These are phyloP conservation scores for Eucalyptus tenuipes DNA, from an alignment of 345 rosid genomes.

Conservation along the genomic window DNA sequence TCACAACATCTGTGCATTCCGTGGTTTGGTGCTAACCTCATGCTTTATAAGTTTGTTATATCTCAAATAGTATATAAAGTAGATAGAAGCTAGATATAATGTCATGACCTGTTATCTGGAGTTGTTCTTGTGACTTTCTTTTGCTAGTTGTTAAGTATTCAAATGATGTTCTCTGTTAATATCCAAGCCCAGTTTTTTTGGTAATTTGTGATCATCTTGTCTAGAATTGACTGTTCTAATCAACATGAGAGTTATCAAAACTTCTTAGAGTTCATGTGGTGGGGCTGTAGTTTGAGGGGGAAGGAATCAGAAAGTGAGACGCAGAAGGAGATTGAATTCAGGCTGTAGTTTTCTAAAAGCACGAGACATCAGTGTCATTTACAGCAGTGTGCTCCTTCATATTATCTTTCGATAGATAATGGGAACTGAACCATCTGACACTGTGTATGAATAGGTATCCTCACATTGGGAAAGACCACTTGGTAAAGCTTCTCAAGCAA, in stretches of 20 bases:
- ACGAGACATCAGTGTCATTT: neutral
- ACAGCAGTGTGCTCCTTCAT: neutral
- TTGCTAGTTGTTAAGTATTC: neutral
- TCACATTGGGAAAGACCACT: conserved; percentile 75
- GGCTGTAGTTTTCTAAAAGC: neutral
- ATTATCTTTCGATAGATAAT: neutral
- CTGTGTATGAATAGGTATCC: conserved; percentile 51
- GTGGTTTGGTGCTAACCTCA: neutral
- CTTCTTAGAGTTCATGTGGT: neutral
- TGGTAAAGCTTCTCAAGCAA: conserved; percentile 90
- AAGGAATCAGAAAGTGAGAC: neutral
- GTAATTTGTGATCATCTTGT: neutral
- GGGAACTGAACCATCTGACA: neutral
- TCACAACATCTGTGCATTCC: neutral
- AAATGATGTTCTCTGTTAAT: neutral
- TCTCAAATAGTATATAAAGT: neutral
- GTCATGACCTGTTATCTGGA: neutral
- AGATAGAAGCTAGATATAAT: neutral
- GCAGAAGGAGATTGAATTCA: neutral
- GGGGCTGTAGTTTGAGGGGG: neutral
- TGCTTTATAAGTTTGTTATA: neutral
- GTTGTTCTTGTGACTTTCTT: neutral
- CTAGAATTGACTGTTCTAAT: neutral
- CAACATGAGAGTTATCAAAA: neutral
- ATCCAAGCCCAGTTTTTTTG: neutral